Evolutionary conservation across 2,329 filamentous ascomycete species (phyloP).

Genomic region (Cladophialophora yegresii): DNA sequence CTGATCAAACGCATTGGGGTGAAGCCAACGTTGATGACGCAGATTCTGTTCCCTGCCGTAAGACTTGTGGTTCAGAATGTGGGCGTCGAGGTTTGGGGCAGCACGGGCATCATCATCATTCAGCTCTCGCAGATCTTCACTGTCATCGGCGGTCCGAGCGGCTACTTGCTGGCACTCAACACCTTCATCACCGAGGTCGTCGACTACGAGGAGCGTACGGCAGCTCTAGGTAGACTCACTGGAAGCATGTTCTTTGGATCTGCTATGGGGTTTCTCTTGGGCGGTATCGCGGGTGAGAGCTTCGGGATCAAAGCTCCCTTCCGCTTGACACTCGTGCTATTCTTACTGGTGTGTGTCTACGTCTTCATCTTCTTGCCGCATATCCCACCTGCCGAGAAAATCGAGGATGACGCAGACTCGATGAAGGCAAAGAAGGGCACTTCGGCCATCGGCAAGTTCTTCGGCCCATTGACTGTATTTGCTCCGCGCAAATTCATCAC

Average conservation of each 20-base stretch:
- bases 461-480: slow-evolving; percentile 63
- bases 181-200: slow-evolving; percentile 68
- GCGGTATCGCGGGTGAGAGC: slow-evolving; percentile 64
- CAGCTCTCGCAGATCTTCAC: slow-evolving; percentile 69
- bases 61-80: slow-evolving; percentile 65
- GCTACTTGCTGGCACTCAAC: slow-evolving; percentile 69
- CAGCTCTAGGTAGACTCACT: slow-evolving; percentile 65
- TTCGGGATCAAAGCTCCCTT: slow-evolving; percentile 68
- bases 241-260: slow-evolving; percentile 68
- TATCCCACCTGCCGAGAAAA: slow-evolving; percentile 48
- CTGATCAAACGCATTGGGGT: slow-evolving; percentile 67
- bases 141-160: slow-evolving; percentile 66
- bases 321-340: slow-evolving; percentile 62
- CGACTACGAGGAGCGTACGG: slow-evolving; percentile 61
- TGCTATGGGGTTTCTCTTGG: slow-evolving; percentile 64
- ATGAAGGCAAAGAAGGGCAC: slow-evolving; percentile 37
- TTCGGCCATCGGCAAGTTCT: slow-evolving; percentile 36
- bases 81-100: slow-evolving; percentile 64
- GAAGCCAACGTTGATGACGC: slow-evolving; percentile 62
- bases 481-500: slow-evolving; percentile 59
- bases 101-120: slow-evolving; percentile 65
- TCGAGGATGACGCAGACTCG: neutral
- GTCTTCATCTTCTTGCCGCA: slow-evolving; percentile 49
- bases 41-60: slow-evolving; percentile 66
- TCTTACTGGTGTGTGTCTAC: slow-evolving; percentile 48